These are phyloP conservation scores for Candida insectorum DNA, from an alignment of 805 yeast genomes.

Conservation along the genomic window DNA sequence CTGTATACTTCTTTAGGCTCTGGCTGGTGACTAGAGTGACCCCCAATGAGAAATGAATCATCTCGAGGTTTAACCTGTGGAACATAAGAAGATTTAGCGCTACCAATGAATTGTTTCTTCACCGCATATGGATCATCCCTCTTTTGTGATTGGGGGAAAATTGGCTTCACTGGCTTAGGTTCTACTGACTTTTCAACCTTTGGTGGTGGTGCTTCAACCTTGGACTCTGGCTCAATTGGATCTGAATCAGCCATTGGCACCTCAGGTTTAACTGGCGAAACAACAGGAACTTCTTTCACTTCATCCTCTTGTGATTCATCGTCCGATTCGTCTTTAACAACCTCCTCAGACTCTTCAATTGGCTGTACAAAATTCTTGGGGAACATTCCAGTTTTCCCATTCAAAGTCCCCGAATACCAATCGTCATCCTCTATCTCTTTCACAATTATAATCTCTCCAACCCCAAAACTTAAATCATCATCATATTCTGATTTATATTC, in stretches of 20 bases:
- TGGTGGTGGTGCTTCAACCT: background rate
- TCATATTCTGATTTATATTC: conserved; percentile 62
- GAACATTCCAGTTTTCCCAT: conserved; percentile 73
- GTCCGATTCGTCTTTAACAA: conserved; percentile 3
- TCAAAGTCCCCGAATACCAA: conserved; percentile 78
- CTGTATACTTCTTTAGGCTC: conserved; percentile 24
- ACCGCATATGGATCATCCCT: conserved; percentile 45
- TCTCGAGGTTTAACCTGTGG: conserved; percentile 45
- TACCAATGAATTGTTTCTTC: conserved; percentile 52
- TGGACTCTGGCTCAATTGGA: background rate
- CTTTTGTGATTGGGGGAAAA: conserved; percentile 19
- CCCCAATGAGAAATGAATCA: conserved; percentile 25
- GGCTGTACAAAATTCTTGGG: conserved; percentile 77
- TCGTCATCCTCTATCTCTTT: conserved; percentile 83
- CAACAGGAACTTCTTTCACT: background rate
- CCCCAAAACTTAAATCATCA: conserved; percentile 75
- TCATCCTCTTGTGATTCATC: background rate
- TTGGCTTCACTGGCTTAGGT: conserved; percentile 2
- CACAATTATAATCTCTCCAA: conserved; percentile 71
- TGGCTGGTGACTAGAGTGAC: conserved; percentile 21
- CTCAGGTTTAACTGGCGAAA: background rate
- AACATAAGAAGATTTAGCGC: conserved; percentile 59
- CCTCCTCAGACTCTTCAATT: background rate
- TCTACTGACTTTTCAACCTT: background rate
- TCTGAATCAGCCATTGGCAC: conserved; percentile 4